Percentiles rank a stretch among this genome's conserved stretches.
These are phyloP conservation scores for Ilex paraguariensis DNA, from an alignment of 305 asterid genomes.

Conservation along the genomic window DNA sequence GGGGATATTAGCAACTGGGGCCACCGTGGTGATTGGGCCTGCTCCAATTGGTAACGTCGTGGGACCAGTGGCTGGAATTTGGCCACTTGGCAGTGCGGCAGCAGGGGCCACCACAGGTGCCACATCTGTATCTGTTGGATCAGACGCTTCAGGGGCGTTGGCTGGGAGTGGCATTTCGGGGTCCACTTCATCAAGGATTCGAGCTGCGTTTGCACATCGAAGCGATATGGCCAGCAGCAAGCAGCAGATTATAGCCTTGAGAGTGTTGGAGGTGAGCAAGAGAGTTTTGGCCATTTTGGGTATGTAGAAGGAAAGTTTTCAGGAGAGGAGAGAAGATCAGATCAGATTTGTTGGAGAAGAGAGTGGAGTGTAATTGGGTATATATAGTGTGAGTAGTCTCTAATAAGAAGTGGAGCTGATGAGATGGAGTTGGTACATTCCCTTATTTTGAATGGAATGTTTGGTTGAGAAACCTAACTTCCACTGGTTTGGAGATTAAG, in stretches of 20 bases:
- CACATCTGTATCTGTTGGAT: constrained; percentile 11
- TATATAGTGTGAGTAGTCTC: constrained; percentile 18
- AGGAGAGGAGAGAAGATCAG: neutral
- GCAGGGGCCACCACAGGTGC: constrained; percentile 31
- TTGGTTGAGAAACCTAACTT: neutral
- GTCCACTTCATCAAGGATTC: constrained; percentile 41
- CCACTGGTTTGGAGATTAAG: too few relatives aligned
- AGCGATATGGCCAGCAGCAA: constrained; percentile 36
- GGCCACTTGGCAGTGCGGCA: constrained; percentile 39
- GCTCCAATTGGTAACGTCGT: neutral
- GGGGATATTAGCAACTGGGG: neutral
- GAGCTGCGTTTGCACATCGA: constrained; percentile 28
- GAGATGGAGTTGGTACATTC: neutral
- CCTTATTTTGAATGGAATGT: neutral
- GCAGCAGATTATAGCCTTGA: constrained; percentile 28
- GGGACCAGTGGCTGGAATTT: constrained; percentile 24
- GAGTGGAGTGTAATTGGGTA: constrained; percentile 8
- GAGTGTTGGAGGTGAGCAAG: constrained; percentile 11
- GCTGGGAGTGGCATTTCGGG: constrained; percentile 28
- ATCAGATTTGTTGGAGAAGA: constrained; percentile 19
- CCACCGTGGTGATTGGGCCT: neutral
- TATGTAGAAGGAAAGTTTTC: neutral
- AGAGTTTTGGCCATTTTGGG: constrained; percentile 39
- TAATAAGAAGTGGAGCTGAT: neutral
- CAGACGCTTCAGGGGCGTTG: constrained; percentile 4